Evolutionary conservation across 2,329 filamentous ascomycete genomes (phyloP).

Genomic region (Fusarium falciforme): DNA sequence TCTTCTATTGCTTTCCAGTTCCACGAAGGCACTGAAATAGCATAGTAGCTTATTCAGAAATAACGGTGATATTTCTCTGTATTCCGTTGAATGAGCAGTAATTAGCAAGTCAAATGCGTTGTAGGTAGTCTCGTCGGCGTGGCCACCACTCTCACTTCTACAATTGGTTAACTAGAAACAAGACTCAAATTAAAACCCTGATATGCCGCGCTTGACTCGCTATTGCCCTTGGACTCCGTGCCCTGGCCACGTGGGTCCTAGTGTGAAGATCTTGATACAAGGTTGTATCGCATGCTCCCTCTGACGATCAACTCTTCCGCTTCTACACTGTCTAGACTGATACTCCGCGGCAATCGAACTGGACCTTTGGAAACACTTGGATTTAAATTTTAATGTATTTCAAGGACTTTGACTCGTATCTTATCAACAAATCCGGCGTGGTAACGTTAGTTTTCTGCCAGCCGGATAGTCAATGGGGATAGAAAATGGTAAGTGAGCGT

Average conservation of each 20-base stretch:
- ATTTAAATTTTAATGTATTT: not conserved
- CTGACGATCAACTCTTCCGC: not conserved
- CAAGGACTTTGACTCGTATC: not conserved
- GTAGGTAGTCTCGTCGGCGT: not conserved
- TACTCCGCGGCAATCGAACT: not conserved
- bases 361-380: not conserved
- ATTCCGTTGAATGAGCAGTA: not conserved
- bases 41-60: not conserved
- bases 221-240: constrained; percentile 7
- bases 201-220: constrained; percentile 14
- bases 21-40: not conserved
- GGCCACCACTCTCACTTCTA: not conserved
- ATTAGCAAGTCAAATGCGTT: not conserved
- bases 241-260: constrained; percentile 13
- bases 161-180: constrained; percentile 8
- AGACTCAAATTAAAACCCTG: constrained; percentile 6
- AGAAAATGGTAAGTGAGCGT: not conserved
- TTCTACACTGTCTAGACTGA: not conserved
- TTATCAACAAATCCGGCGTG: not conserved
- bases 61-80: not conserved
- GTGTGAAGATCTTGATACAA: constrained; percentile 22
- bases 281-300: constrained; percentile 11
- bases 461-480: not conserved
- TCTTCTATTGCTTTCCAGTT: not conserved
- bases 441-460: not conserved